Conservation (phyloP, 2,329 filamentous ascomycete genomes). For the Thelonectria blattea region DNA sequence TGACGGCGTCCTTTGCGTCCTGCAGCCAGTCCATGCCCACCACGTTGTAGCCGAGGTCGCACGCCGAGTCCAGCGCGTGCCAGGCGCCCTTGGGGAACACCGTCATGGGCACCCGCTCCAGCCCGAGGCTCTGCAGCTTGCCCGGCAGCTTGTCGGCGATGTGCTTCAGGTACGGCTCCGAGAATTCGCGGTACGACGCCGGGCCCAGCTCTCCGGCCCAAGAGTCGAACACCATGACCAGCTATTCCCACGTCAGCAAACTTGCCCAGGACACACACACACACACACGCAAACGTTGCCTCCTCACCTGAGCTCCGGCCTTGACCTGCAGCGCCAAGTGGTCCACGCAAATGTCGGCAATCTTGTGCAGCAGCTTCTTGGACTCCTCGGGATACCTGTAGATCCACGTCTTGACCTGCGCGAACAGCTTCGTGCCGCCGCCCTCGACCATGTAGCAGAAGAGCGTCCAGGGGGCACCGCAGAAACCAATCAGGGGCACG, state of each 20-base stretch:
- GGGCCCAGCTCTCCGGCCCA: constrained; percentile 96
- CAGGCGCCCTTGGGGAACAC: constrained; percentile 98
- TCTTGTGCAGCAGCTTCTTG: constrained; percentile 85
- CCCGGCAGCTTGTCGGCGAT: constrained; percentile 83
- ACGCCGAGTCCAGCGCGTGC: constrained; percentile 89
- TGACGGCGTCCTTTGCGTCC: constrained; percentile 82
- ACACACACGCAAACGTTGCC: not conserved
- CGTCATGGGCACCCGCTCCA: constrained; percentile 90
- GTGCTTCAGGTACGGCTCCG: constrained; percentile 82
- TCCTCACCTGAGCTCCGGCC: constrained; percentile 82
- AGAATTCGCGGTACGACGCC: constrained; percentile 80
- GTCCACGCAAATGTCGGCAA: constrained; percentile 92
- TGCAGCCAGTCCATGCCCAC: constrained; percentile 96
- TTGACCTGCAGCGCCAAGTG: constrained; percentile 91
- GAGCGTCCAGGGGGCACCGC: constrained; percentile 94
- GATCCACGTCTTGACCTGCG: constrained; percentile 94
- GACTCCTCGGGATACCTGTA: constrained; percentile 85
- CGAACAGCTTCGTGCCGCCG: constrained; percentile 93
- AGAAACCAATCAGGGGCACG: constrained; percentile 95
- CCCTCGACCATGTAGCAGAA: constrained; percentile 99
- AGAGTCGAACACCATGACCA: constrained; percentile 96
- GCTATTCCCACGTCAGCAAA: constrained; percentile 49
- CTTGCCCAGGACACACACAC: not conserved
- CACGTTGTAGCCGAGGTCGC: constrained; percentile 88
- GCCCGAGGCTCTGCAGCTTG: constrained; percentile 73